A percentile compares a stretch with the other conserved stretches of the same genome.
Evolutionary conservation across 2,329 filamentous ascomycete genomes (phyloP).

Genomic region (Elsinoe arachidis): DNA sequence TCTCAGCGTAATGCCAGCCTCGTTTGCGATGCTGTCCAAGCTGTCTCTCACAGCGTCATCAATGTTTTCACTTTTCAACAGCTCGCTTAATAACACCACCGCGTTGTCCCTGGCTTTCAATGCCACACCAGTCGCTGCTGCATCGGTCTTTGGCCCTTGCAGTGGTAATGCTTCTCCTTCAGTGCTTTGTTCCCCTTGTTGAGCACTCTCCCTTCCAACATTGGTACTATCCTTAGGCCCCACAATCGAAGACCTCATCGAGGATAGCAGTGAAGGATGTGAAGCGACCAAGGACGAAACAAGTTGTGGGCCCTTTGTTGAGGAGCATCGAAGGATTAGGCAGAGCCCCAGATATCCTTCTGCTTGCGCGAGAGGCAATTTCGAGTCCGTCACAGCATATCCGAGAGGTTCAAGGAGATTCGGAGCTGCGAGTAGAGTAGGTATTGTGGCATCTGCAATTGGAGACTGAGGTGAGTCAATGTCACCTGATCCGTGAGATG

Average conservation of each 20-base stretch:
- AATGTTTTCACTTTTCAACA: slow-evolving; percentile 29
- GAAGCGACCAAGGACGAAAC: background rate
- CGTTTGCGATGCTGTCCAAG: slow-evolving; percentile 10
- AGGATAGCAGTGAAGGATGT: background rate
- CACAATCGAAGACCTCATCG: background rate
- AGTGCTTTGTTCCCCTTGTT: slow-evolving; percentile 23
- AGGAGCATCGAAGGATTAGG: slow-evolving; percentile 3
- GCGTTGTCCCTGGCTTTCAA: slow-evolving; percentile 33
- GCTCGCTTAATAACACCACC: slow-evolving; percentile 28
- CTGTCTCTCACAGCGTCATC: slow-evolving; percentile 21
- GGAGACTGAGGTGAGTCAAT: background rate
- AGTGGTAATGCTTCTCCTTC: background rate
- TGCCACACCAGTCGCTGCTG: slow-evolving; percentile 21
- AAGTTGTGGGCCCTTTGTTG: background rate
- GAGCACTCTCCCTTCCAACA: background rate
- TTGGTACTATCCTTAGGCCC: background rate
- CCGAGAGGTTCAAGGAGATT: slow-evolving; percentile 12
- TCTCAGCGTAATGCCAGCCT: slow-evolving; percentile 10
- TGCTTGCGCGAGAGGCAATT: slow-evolving; percentile 14
- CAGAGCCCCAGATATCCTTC: slow-evolving; percentile 15
- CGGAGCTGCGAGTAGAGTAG: background rate
- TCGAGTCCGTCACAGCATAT: slow-evolving; percentile 12
- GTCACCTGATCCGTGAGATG: background rate
- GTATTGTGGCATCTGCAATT: background rate
- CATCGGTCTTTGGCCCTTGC: slow-evolving; percentile 2